Base-by-base conservation (phyloP, 2,329 filamentous ascomycete genomes). In the Simplicillium aogashimaense region DNA sequence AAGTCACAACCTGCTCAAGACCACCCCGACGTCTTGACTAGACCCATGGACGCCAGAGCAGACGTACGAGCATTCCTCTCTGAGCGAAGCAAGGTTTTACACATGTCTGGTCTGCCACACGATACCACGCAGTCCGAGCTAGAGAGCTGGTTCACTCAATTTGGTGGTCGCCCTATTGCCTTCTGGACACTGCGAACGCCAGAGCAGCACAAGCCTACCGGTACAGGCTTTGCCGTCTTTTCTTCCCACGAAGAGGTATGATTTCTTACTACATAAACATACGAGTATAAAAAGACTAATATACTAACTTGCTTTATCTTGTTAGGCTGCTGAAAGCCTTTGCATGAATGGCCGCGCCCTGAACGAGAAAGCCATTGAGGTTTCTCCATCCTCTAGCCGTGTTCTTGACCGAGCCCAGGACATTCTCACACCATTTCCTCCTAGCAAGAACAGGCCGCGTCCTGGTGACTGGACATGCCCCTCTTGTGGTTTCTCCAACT, bases 91-190 rank as follows among this genome's bases (percentile, higher is more conserved):
- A 98, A 98, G 67, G 90, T 98, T 31, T 77, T 98, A 41, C 92
- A 98, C 64, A 90, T 98, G 81, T 95, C 89, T 54, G 92, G 92
- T 37, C 74, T 98, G 39, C 92, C 92, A 35, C 92, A 98, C 60
- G 92, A 98, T 55, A 98, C 92, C 29, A 98, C 92, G 2, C 92
- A 98, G 66, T 97, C 90, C 3, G 92, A 98, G 67, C 76, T 98
- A 17, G 92, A 98, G 69, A 95, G 89, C 66, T 98, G 92, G 92
- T 98, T 97, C 60, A 98, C 92, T 25, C 92, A 98, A 64, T 98
- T 95, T 58, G 92, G 92, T 48, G 92, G 92, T 37, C 85, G 92
- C 34, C 92, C 92, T 25, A 98, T 98, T 66, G 92, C 92, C 15
- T 98, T 98, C 67, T 98, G 92, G 92, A 98, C 92, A 14, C 75